phyloP scores from a whole-genome alignment of 208 protist species.

The Leishmania tarentolae region DNA sequence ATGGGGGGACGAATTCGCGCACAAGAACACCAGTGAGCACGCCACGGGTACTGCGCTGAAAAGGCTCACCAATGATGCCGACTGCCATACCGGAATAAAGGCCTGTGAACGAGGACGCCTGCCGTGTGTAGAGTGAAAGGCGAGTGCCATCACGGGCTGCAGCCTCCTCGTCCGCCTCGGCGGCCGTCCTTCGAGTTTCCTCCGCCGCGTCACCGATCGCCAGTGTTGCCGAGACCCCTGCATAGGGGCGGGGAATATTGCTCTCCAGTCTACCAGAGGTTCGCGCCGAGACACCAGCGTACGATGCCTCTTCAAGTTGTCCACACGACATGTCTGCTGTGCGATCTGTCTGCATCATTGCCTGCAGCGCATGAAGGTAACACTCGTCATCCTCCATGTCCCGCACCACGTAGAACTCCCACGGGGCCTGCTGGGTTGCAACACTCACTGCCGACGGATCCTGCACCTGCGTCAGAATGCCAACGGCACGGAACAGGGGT shows the following conservation, averaged over 20 bases:
- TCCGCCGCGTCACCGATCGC: slow-evolving; percentile 8
- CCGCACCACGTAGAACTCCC: slow-evolving; percentile 81
- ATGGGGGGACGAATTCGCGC: slow-evolving; percentile 65
- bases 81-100: slow-evolving; percentile 85
- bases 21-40: slow-evolving; percentile 79
- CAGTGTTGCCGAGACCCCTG: not conserved
- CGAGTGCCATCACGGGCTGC: slow-evolving; percentile 25
- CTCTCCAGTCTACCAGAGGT: not conserved
- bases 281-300: not conserved
- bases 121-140: slow-evolving; percentile 71
- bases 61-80: slow-evolving; percentile 79
- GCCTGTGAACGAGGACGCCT: slow-evolving; percentile 66
- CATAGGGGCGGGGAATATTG: not conserved
- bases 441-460: slow-evolving; percentile 39
- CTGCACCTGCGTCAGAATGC: slow-evolving; percentile 79
- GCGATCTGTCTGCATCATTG: slow-evolving; percentile 43
- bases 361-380: slow-evolving; percentile 51
- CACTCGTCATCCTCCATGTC: slow-evolving; percentile 66
- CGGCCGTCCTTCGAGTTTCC: slow-evolving; percentile 20
- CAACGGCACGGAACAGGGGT: slow-evolving; percentile 48
- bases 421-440: slow-evolving; percentile 52
- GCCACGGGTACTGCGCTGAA: slow-evolving; percentile 70
- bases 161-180: slow-evolving; percentile 40
- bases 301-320: slow-evolving; percentile 8
- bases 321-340: slow-evolving; percentile 13